Conservation (phyloP, 768 basidiomycete species). For the Tephrocybe sp. region DNA sequence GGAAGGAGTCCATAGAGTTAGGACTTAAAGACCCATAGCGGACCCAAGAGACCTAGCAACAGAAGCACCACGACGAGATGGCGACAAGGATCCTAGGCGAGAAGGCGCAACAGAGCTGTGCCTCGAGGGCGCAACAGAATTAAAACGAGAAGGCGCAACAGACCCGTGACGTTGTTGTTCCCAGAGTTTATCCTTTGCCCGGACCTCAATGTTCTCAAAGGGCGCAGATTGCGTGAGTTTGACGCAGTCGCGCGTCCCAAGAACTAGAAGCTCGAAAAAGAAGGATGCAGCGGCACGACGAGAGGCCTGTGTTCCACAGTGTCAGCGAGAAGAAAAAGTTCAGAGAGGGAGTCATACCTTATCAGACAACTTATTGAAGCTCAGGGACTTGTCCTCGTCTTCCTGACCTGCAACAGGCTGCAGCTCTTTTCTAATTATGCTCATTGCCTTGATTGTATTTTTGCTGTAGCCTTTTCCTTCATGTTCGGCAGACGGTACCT, state of each 20-base stretch:
- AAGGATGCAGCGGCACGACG: constrained; percentile 92
- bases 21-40: constrained; percentile 35
- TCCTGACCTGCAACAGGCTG: constrained; percentile 49
- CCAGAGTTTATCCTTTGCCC: constrained; percentile 84
- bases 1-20: background rate
- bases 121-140: constrained; percentile 24
- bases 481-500: constrained; percentile 38
- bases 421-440: constrained; percentile 72
- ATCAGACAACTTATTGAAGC: constrained; percentile 77
- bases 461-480: constrained; percentile 81
- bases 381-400: constrained; percentile 60
- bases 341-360: constrained; percentile 48
- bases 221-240: constrained; percentile 71
- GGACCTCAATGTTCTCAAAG: constrained; percentile 86
- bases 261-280: constrained; percentile 96
- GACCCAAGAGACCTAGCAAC: constrained; percentile 48
- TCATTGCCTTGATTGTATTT: constrained; percentile 85
- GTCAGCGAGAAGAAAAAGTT: constrained; percentile 8
- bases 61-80: constrained; percentile 32
- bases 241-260: constrained; percentile 91
- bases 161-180: constrained; percentile 52
- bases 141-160: constrained; percentile 26
- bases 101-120: constrained; percentile 20
- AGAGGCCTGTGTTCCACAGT: constrained; percentile 57
- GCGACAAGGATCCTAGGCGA: constrained; percentile 19